Base-by-base conservation (phyloP, 805 yeast species). In the Kuraishia hungarica region DNA sequence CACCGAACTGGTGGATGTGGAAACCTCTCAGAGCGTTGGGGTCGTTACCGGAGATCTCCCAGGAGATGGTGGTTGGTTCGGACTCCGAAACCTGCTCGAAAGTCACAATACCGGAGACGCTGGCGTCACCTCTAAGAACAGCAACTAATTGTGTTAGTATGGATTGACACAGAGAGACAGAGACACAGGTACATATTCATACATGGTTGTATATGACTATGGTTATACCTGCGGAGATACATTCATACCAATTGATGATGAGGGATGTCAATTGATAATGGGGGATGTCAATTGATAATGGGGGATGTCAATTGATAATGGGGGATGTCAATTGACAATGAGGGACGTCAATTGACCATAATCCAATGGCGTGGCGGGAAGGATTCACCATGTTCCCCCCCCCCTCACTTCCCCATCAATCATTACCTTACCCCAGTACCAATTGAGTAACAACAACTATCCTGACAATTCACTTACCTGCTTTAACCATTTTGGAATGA, bases 1-100 rank as follows among this genome's bases (percentile, higher is more conserved):
- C 99, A 78, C 99, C 99, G 68, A 94, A 94, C 70, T 89, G 87
- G 76, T 94, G 99, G 70, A 94, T 78, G 81, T 94, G 99, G 97
- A 94, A 93, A 54, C 99, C 99, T 75, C 96, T 86, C 70, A 80
- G 76, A 53, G 97, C 93, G 67, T 89, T 86, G 58, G 97, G 78
- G 62, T 83, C 85, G 75, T 91, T 89, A 72, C 99, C 99, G 56
- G 82, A 67, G 69, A 94, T 88, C 67, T 93, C 96, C 84, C 90
- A 94, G 22, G 91, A 64, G 64, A 94, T 80, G 51, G 89, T 86
- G 68, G 96, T 89, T 72, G 96, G 96, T 46, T 81, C 91, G 54
- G 77, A 67, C 72, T 88, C 97, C 52, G 87, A 67, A 53, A 75
- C 62, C 80, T 94, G 99, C 75, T 87, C 96, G 68, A 94, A 93